Base-by-base conservation (phyloP, 2,329 filamentous ascomycete species). In the Ophiosphaerella narmari region DNA sequence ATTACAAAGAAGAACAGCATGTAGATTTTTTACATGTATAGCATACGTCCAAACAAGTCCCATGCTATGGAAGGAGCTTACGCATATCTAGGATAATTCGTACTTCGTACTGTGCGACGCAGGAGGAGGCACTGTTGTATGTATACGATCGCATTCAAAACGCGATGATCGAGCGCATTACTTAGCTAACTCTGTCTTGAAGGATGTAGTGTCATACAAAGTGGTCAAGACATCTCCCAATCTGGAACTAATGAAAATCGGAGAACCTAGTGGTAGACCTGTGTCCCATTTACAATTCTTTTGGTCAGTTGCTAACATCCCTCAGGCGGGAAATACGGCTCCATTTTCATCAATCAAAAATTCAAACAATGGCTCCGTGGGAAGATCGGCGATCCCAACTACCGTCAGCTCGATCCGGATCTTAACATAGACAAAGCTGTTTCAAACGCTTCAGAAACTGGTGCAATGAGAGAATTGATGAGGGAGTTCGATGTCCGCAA, bases 351-450 rank as follows among this genome's bases (percentile, higher is more conserved):
- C 18, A 56, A 68, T 43, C 26, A 40, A 12, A 43, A 49, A n/a
- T 68, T 68, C 50, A 59, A 63, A 42, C 36, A 49, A 38, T 68
- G 65, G 65, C 51, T 68, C 13, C 42, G 50, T n/a, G 21, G 34
- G 13, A 34, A 56, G 7, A 21, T 66, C 7, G 61, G 65, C 8
- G 57, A 59, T 2, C 38, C 46, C 16, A 21, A 59, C 33, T 66
- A 65, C 39, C 37, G 50, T 4, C 23, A 53, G 24, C 48, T 68
- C 0, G 65, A 63, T 39, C 58, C 59, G 43, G 52, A 59, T 18
- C 44, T 40, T 4, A 43, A 45, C 21, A 46, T 46, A 3, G 50
- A 54, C 13, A 57, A 59, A 34, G 59, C 62, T 21, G 46, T 46
- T 2, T 52, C 52, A 5, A 59, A 64, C 47, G 44, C 52, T 13